Conservation (phyloP, 805 yeast species). For the Barnettozyma botsteinii region DNA sequence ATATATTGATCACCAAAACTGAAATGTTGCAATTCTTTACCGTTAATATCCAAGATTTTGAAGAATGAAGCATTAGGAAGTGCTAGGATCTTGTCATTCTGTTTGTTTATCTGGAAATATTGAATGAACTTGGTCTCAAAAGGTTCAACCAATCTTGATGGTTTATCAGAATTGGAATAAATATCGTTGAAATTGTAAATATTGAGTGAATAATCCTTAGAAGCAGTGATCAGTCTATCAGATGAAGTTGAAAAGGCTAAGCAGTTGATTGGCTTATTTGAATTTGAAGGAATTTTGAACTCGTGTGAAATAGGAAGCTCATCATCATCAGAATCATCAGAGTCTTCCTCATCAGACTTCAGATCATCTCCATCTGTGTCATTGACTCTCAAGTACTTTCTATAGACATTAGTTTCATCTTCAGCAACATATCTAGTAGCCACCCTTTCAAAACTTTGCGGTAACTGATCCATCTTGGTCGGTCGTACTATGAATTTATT, state of each 20-base stretch:
- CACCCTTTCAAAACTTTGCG: neutral
- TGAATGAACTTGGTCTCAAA: conserved; percentile 13
- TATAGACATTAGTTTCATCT: neutral
- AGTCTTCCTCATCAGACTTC: conserved; percentile 15
- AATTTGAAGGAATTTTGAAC: conserved; percentile 3
- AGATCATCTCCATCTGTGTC: conserved; percentile 10
- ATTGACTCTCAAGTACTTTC: conserved; percentile 1
- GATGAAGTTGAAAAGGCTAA: conserved; percentile 21
- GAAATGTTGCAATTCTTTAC: conserved; percentile 14
- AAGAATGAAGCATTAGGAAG: conserved; percentile 16
- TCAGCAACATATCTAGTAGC: neutral
- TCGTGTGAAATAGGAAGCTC: conserved; percentile 33
- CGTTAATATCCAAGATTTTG: conserved; percentile 13
- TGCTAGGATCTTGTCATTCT: conserved; percentile 1
- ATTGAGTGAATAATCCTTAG: conserved; percentile 24
- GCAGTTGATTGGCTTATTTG: conserved; percentile 15
- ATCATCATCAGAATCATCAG: conserved; percentile 26
- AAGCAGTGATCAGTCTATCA: conserved; percentile 23
- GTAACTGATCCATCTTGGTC: conserved; percentile 4
- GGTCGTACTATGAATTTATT: too few relatives aligned
- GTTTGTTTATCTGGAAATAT: conserved; percentile 5
- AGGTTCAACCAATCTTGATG: conserved; percentile 10
- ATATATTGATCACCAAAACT: conserved; percentile 23
- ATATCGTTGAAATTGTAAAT: conserved; percentile 31
- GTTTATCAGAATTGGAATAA: conserved; percentile 18